Evolutionary conservation across 805 yeast genomes (phyloP).

Genomic region (Maudiozyma saulgeensis): DNA sequence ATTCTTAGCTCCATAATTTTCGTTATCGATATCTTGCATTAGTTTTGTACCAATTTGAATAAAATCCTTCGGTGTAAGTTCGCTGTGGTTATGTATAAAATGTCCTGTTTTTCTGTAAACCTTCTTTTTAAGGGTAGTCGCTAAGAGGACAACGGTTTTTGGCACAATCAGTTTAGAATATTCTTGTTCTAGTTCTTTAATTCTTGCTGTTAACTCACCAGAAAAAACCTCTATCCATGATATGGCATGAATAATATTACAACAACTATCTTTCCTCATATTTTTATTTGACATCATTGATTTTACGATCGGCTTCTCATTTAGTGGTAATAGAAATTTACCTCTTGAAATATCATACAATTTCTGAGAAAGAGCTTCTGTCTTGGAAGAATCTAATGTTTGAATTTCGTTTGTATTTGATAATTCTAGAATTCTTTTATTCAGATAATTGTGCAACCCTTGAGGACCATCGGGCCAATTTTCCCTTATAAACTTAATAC

Average conservation of each 20-base stretch:
- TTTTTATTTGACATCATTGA: slow-evolving; percentile 88
- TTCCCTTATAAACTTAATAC: slow-evolving; percentile 45
- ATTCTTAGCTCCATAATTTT: slow-evolving; percentile 13
- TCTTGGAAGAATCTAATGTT: slow-evolving; percentile 33
- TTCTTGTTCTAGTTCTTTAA: slow-evolving; percentile 66
- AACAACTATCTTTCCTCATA: slow-evolving; percentile 49
- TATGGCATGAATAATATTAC: slow-evolving; percentile 43
- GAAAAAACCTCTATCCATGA: slow-evolving; percentile 80
- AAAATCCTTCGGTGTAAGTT: slow-evolving; percentile 18
- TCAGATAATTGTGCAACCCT: slow-evolving; percentile 17
- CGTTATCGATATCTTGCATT: slow-evolving; percentile 32
- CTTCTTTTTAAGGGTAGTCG: slow-evolving; percentile 23
- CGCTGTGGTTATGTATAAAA: slow-evolving; percentile 7
- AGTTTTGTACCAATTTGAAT: slow-evolving; percentile 31
- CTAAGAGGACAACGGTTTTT: slow-evolving; percentile 35
- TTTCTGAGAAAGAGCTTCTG: slow-evolving; percentile 40
- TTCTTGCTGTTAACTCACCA: slow-evolving; percentile 64
- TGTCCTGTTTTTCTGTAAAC: slow-evolving; percentile 18
- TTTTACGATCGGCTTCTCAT: slow-evolving; percentile 52
- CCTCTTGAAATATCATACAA: slow-evolving; percentile 63
- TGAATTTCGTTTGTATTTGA: slow-evolving; percentile 4
- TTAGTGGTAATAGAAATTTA: slow-evolving; percentile 41
- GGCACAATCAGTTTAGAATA: slow-evolving; percentile 34
- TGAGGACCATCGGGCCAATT: slow-evolving; percentile 35
- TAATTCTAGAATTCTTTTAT: slow-evolving; percentile 2